These are phyloP conservation scores for Didymella segeticola DNA, from an alignment of 2,329 filamentous ascomycete species.

Conservation along the genomic window DNA sequence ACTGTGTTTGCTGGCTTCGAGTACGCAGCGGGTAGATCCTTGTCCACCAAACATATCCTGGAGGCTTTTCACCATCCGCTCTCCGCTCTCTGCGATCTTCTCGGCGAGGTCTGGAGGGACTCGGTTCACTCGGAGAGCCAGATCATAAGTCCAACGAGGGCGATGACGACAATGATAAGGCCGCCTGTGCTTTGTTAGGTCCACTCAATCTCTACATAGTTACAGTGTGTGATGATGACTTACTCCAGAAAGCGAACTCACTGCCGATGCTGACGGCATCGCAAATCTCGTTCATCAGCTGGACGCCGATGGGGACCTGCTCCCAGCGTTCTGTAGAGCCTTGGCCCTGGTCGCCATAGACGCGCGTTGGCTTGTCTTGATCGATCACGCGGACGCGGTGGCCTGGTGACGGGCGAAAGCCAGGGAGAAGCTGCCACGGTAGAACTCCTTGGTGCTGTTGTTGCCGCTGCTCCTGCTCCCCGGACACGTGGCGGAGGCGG, in stretches of 20 bases:
- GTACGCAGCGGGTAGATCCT: neutral
- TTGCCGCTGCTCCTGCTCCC: neutral
- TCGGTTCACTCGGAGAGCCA: neutral
- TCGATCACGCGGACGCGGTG: neutral
- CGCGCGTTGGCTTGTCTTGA: neutral
- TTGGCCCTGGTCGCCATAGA: neutral
- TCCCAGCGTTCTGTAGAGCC: neutral
- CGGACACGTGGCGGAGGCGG: neutral
- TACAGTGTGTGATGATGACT: neutral
- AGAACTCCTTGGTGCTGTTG: neutral
- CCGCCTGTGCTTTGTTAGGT: neutral
- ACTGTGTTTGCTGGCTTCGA: constrained; percentile 1
- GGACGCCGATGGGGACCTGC: neutral
- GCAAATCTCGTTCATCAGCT: constrained; percentile 5
- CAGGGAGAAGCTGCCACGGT: neutral
- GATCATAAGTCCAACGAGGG: neutral
- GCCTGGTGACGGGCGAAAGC: neutral
- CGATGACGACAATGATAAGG: neutral
- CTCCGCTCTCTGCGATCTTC: neutral
- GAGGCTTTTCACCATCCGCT: neutral
- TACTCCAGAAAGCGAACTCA: constrained; percentile 4
- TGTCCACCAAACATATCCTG: neutral
- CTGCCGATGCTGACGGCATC: constrained; percentile 4
- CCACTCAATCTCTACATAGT: neutral
- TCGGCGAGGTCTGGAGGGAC: neutral